Conservation (phyloP, 768 basidiomycete species). For the Dioszegia hungarica region DNA sequence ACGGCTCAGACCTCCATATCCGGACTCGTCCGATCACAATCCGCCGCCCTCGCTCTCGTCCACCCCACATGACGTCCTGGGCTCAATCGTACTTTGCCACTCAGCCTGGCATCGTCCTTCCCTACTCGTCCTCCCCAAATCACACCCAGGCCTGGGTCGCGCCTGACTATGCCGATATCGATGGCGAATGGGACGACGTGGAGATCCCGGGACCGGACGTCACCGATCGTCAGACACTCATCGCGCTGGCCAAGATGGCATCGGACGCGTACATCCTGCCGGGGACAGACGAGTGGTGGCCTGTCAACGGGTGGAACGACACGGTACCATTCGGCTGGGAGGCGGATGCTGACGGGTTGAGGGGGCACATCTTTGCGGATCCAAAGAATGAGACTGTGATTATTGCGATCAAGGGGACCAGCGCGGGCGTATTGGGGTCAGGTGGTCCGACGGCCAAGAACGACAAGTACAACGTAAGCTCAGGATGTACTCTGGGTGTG, state of each 20-base stretch:
- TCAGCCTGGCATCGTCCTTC: neutral
- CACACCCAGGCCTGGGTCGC: slow-evolving; percentile 23
- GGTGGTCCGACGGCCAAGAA: slow-evolving; percentile 77
- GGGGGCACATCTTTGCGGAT: slow-evolving; percentile 67
- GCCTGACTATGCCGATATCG: slow-evolving; percentile 27
- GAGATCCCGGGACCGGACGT: slow-evolving; percentile 69
- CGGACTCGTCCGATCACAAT: slow-evolving; percentile 31
- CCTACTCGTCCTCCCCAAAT: neutral
- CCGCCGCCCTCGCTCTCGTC: slow-evolving; percentile 29
- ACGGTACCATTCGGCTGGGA: slow-evolving; percentile 82
- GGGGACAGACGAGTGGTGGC: slow-evolving; percentile 63
- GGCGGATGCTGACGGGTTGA: slow-evolving; percentile 77
- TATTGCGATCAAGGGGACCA: slow-evolving; percentile 89
- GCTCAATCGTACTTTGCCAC: slow-evolving; percentile 15
- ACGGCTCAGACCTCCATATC: slow-evolving; percentile 15
- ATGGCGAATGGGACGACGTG: slow-evolving; percentile 60
- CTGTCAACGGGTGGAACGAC: slow-evolving; percentile 60
- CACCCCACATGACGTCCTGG: slow-evolving; percentile 38
- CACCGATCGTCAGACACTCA: slow-evolving; percentile 64
- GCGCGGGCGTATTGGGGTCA: slow-evolving; percentile 64
- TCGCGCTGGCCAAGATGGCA: slow-evolving; percentile 81
- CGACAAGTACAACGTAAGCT: slow-evolving; percentile 71
- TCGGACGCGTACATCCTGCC: slow-evolving; percentile 70
- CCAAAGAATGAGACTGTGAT: slow-evolving; percentile 71
- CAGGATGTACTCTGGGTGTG: neutral